Base-by-base conservation (phyloP, 2,329 filamentous ascomycete species). In the Arthrobotrys megalospora region DNA sequence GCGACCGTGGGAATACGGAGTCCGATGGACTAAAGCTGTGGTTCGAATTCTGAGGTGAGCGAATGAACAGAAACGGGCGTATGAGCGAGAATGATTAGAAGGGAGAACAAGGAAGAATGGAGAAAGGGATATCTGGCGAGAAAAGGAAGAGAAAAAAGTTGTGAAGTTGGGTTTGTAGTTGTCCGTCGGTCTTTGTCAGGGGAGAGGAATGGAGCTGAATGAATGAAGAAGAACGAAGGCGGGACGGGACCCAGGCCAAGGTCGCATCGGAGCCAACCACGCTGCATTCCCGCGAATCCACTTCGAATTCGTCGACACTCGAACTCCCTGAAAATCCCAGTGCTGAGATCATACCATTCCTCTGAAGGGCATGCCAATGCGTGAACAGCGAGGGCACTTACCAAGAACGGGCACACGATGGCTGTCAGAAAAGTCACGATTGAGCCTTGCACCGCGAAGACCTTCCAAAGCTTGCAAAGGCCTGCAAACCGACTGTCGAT, bases 1-100 rank as follows among this genome's bases (percentile, higher is more conserved):
- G 66, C 53, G 66, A 70, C 66, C 53, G 52, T 50, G 36, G 34
- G 16, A 34, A 1, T n/a, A 16, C 66, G 53, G 66, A 62, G n/a
- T 34, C 41, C 8, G 12, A 21, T 32, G 16, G 50, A 14, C 43
- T 45, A 55, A 32, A 45, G 48, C 14, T 4, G 28, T 5, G 24
- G 6, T 8, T n/a, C n/a, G n/a, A n/a, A n/a, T n/a, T 2, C 1
- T 24, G 38, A n/a, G 41, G 41, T 34, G 60, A 50, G 24, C 41
- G 32, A 50, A 16, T 24, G 63, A 34, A 16, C n/a, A n/a, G 2
- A 16, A 48, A 52, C 32, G 55, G 63, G 32, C 36, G 36, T 60
- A 36, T 47, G 55, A 48, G 41, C 32, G 47, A n/a, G 52, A 62
- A 50, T 50, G 66, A 62, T 48, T 48, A 45, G 41, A 19, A 60